phyloP scores from a whole-genome alignment of 2,329 filamentous ascomycete species.

The Xylariaceae sp. region DNA sequence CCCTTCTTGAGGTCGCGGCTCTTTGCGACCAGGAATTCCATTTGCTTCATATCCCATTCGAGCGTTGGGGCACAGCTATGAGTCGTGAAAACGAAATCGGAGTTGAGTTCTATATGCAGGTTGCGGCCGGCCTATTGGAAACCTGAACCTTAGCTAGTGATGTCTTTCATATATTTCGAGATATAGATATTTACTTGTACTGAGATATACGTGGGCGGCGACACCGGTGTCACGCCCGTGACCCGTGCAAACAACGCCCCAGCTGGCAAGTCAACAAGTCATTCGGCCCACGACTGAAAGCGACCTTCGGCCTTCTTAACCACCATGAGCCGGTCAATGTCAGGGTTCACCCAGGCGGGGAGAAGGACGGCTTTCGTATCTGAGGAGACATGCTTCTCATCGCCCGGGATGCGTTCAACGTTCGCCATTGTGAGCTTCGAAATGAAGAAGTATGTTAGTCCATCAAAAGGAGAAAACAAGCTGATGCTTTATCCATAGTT shows the following conservation, averaged over 20 bases:
- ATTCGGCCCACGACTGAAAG: conserved; percentile 20
- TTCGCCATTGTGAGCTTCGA: too few species aligned
- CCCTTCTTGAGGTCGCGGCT: conserved; percentile 14
- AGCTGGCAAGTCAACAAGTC: conserved; percentile 22
- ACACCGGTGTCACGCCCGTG: background rate
- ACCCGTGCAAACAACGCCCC: conserved; percentile 25
- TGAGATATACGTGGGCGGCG: conserved; percentile 10
- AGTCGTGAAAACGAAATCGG: conserved; percentile 19
- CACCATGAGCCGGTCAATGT: conserved; percentile 19
- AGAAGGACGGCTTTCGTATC: too few species aligned
- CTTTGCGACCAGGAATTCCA: conserved; percentile 19
- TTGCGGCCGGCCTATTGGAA: conserved; percentile 8
- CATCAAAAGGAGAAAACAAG: too few species aligned
- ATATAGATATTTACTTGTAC: conserved; percentile 14
- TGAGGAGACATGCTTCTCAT: too few species aligned
- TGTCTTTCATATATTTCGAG: background rate
- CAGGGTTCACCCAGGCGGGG: conserved; percentile 27
- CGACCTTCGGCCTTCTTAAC: conserved; percentile 7
- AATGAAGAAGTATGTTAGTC: too few species aligned
- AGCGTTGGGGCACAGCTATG: conserved; percentile 23
- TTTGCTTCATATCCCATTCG: conserved; percentile 21
- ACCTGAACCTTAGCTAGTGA: conserved; percentile 1
- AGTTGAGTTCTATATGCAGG: conserved; percentile 24
- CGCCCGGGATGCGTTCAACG: too few species aligned
- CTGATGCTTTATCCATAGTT: too few species aligned